A percentile compares a stretch with the other conserved stretches of the same genome.
These are phyloP conservation scores for Haberlea rhodopensis DNA, from an alignment of 257 asterid species.

Conservation along the genomic window DNA sequence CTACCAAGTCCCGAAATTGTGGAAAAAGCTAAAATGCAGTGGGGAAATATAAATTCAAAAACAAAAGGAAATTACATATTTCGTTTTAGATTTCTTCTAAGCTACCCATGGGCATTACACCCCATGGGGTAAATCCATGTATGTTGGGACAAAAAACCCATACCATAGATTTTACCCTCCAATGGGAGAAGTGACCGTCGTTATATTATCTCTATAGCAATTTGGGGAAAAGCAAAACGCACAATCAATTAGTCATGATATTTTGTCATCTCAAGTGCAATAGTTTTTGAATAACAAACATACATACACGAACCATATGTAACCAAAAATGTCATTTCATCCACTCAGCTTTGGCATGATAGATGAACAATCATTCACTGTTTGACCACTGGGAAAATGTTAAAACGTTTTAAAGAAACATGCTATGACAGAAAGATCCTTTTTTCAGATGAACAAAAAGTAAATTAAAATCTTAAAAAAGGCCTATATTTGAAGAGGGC, in stretches of 20 bases:
- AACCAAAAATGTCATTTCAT: slow-evolving; percentile 29
- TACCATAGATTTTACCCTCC: too few relatives aligned
- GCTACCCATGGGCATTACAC: too few relatives aligned
- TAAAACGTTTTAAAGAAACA: slow-evolving; percentile 6
- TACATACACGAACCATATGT: slow-evolving; percentile 4
- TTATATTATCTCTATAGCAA: neutral
- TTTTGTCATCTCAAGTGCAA: slow-evolving; percentile 19
- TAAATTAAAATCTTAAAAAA: slow-evolving; percentile 11
- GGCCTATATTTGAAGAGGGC: slow-evolving; percentile 20
- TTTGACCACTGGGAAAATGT: slow-evolving; percentile 27
- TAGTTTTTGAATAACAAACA: slow-evolving; percentile 6
- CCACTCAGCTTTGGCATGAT: slow-evolving; percentile 24
- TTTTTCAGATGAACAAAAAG: slow-evolving; percentile 24
- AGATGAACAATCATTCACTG: slow-evolving; percentile 26
- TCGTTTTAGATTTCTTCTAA: too few relatives aligned
- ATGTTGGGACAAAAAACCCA: too few relatives aligned
- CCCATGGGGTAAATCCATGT: too few relatives aligned
- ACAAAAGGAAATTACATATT: neutral
- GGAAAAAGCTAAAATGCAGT: neutral
- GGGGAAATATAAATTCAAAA: neutral
- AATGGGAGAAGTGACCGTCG: too few relatives aligned
- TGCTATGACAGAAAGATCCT: slow-evolving; percentile 26
- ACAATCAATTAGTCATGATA: slow-evolving; percentile 28
- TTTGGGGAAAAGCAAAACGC: slow-evolving; percentile 21
- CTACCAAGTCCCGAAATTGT: neutral